Evolutionary conservation across 2,329 filamentous ascomycete genomes (phyloP).

Genomic region (Xylaria sp.): DNA sequence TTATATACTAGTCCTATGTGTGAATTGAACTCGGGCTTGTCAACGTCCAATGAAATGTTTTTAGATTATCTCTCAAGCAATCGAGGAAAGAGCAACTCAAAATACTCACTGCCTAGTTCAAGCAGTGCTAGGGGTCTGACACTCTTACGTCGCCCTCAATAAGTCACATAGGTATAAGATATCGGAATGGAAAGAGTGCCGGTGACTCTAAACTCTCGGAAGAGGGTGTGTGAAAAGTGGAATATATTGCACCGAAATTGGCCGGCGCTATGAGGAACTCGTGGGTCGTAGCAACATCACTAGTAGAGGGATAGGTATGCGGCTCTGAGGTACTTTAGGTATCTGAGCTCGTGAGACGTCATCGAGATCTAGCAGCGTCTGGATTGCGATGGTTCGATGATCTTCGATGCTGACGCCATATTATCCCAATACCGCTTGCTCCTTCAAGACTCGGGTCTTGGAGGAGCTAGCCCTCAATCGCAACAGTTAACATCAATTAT

Average conservation of each 20-base stretch:
- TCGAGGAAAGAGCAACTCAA: not conserved
- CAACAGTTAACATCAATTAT: not conserved
- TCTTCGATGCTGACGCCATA: conserved; percentile 10
- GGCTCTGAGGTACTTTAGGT: not conserved
- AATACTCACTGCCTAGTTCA: not conserved
- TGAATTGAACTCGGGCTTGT: not conserved
- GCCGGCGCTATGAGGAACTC: not conserved
- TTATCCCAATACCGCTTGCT: not conserved
- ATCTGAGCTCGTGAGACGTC: not conserved
- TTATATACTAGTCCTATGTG: not conserved
- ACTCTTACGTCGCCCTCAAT: not conserved
- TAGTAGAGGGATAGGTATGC: not conserved
- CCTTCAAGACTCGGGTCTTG: not conserved
- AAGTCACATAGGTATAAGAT: not conserved
- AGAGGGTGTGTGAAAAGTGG: not conserved
- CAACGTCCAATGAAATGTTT: not conserved
- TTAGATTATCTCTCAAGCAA: not conserved
- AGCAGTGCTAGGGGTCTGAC: not conserved
- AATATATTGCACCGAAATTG: not conserved
- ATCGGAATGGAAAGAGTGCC: not conserved
- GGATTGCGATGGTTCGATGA: not conserved
- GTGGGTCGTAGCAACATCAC: not conserved
- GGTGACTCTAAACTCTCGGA: not conserved
- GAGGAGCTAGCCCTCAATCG: not conserved
- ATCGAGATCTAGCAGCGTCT: not conserved